Base-by-base conservation (phyloP, 2,329 filamentous ascomycete species). In the Colletotrichum simmondsii region DNA sequence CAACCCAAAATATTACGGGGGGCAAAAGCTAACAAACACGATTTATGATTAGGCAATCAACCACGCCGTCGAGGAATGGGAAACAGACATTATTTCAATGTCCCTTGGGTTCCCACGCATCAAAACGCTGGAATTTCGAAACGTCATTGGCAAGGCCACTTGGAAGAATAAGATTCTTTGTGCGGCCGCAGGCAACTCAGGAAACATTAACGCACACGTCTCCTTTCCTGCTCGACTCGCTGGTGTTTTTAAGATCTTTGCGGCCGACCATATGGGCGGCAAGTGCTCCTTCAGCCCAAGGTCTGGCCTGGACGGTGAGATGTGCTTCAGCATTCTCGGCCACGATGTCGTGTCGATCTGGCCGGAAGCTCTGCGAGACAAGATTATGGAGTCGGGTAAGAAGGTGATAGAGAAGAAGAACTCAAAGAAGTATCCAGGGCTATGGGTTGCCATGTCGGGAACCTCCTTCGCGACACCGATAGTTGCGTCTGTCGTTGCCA, bases 81-180 rank as follows among this genome's bases (percentile, higher is more conserved):
- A 66, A 14, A 66, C 63, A 26, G 53, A 66, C 53, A 66, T 66
- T n/a, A 66, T 66, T n/a, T 66, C 63, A 12, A 57, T 66, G 24
- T 66, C 63, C 3, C 26, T 66, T 58, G 63, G 63, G 24, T 59
- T 57, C 32, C 28, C 22, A 10, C 19, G 12, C 2, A 11, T 11
- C 14, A 46, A 42, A n/a, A 32, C 46, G 6, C 59, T 16, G 46
- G 3, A 30, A 26, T 62, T 62, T 12, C 59, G 35, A 46, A 22
- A 5, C 28, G 37, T 26, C 46, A 26, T 62, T 22, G 8, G 37
- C 24, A 62, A 19, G 59, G 59, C 35, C 32, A 49, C n/a, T 16
- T 52, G 12, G 59, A 22, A 59, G 22, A 42, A 56, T 16, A 35
- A 56, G n/a, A 58, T 66, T 3, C 22, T 66, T 26, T 35, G 42